Evolutionary conservation across 331 rosid genomes (phyloP), one percentile per base, ranked within the genome.

Genomic region (Pyrus hybrid): DNA sequence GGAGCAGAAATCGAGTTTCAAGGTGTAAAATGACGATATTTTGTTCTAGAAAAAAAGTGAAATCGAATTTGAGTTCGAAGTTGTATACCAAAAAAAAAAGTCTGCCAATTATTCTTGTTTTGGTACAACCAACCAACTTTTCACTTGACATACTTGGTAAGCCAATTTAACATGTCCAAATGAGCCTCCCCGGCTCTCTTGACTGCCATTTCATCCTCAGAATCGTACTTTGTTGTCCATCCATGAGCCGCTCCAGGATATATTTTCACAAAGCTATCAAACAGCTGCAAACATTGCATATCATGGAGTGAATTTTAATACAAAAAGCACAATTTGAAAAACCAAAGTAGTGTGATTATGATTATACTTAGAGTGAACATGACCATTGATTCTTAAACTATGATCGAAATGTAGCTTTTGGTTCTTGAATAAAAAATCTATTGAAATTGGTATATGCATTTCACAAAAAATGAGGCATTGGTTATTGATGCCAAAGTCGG

Each of bases 181-280:
- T 91, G 95, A 37, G 93, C 88, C 73, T 89, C 88, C 22, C 81
- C 86, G n/a, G 93, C 94, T 78, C 75, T 41, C 80, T 83, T 84
- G 66, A 89, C 88, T 8, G 92, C 92, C 32, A 63, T 78, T 77
- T 82, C 79, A 64, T 92, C 96, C 63, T 81, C 90, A 5, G 12
- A 63, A 25, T 67, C 21, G 84, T 84, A 92, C 77, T 92, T 85
- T 68, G 85, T 81, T 54, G 86, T 64, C 96, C 96, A 92, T 67
- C 97, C 92, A 68, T 92, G 97, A 16, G 32, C 47, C 11, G 77
- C 90, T 78, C 85, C 78, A 18, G 95, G 95, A 68, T 86, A 91
- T 77, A 91, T 68, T 81, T 84, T 92, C 53, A 90, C 91, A 66
- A 41, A 79, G 75, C 87, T 47, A 67, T 79, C 85, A 37, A 87